These are phyloP conservation scores for Peronosclerospora sorghi DNA, from an alignment of 352 stramenopile species.

Conservation along the genomic window DNA sequence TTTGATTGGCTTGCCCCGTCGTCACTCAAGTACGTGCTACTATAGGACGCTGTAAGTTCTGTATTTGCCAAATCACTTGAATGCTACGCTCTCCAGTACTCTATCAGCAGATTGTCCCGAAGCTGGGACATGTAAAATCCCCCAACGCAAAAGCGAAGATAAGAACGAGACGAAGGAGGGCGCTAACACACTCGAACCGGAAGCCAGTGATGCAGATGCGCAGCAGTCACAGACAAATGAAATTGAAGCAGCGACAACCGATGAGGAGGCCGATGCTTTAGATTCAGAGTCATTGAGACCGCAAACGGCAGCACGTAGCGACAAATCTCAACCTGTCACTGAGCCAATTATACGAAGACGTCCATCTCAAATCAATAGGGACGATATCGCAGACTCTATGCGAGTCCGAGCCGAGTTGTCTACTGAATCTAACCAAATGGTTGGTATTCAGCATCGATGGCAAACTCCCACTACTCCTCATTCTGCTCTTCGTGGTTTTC, in stretches of 20 bases:
- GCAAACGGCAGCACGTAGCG: neutral
- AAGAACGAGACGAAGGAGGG: neutral
- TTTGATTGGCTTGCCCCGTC: slow-evolving; percentile 24
- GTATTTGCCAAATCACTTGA: neutral
- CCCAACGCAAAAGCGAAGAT: neutral
- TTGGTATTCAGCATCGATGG: slow-evolving; percentile 6
- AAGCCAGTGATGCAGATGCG: neutral
- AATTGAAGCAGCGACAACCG: neutral
- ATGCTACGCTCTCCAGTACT: neutral
- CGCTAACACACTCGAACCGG: neutral
- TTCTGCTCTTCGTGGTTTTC: slow-evolving; percentile 19
- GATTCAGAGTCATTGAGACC: slow-evolving; percentile 1
- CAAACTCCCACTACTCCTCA: slow-evolving; percentile 12
- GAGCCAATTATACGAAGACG: neutral
- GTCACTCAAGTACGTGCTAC: slow-evolving; percentile 5
- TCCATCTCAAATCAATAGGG: slow-evolving; percentile 1
- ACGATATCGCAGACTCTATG: neutral
- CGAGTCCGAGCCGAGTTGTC: slow-evolving; percentile 1
- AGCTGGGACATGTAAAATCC: neutral
- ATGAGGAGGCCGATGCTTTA: neutral
- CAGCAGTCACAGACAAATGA: neutral
- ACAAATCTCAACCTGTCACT: slow-evolving; percentile 7
- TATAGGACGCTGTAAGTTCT: neutral
- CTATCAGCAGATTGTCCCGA: neutral
- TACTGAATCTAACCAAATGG: neutral